A percentile compares a stretch with the other conserved stretches of the same genome.
Conservation (phyloP, 306 rosid species). For the Inga laurina region DNA sequence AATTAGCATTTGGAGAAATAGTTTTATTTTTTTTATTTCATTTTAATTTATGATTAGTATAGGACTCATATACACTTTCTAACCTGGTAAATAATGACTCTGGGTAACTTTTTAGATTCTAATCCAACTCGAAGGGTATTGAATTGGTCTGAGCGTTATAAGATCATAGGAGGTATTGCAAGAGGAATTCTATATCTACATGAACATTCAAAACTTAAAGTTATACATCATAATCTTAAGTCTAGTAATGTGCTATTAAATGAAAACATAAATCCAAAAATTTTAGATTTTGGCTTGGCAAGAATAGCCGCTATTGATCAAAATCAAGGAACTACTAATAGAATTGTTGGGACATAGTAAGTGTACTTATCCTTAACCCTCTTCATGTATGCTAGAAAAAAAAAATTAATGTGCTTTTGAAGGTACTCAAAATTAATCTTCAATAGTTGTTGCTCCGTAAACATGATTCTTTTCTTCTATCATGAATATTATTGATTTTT, state of each 20-base stretch:
- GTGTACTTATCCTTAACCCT: conserved; percentile 6
- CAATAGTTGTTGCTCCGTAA: background rate
- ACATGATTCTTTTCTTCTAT: background rate
- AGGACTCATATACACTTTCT: background rate
- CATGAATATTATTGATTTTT: background rate
- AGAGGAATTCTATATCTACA: conserved; percentile 51
- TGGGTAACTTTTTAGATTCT: background rate
- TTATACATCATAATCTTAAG: conserved; percentile 53
- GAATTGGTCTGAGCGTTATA: conserved; percentile 45
- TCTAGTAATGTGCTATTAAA: conserved; percentile 54
- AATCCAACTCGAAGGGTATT: conserved; percentile 11
- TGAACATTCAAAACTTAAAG: conserved; percentile 48
- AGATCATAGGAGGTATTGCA: conserved; percentile 45
- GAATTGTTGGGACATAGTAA: conserved; percentile 60
- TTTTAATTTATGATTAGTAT: background rate
- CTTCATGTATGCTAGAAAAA: background rate
- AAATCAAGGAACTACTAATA: conserved; percentile 33
- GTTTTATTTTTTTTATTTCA: background rate
- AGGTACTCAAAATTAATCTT: background rate
- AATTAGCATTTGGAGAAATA: background rate
- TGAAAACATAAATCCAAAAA: conserved; percentile 45
- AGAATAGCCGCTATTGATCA: conserved; percentile 37
- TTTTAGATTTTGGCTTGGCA: conserved; percentile 61
- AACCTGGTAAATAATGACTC: background rate
- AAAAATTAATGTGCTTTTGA: background rate